Conservation (phyloP, 352 stramenopile species). For the Pythium biforme region DNA sequence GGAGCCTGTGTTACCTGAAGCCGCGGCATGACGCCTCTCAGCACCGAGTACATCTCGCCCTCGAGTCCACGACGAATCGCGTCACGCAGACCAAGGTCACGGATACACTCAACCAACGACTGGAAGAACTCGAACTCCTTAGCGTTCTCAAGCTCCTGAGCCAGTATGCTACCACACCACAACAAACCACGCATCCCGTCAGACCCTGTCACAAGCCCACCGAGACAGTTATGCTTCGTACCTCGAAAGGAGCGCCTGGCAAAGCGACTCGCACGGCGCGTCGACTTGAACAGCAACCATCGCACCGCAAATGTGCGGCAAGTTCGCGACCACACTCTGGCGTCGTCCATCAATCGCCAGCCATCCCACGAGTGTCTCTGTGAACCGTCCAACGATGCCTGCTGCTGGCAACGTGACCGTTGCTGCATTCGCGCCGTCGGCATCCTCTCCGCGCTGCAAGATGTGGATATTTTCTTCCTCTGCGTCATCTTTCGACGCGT, state of each 20-base stretch:
- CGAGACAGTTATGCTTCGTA: constrained; percentile 5
- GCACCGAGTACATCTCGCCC: constrained; percentile 27
- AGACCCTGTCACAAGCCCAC: not conserved
- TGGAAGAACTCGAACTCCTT: constrained; percentile 61
- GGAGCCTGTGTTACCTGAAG: constrained; percentile 50
- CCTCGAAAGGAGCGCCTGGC: constrained; percentile 24
- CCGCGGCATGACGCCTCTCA: constrained; percentile 52
- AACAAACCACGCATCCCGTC: not conserved
- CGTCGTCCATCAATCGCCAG: constrained; percentile 3
- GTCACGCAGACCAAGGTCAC: constrained; percentile 48
- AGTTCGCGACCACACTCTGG: constrained; percentile 5
- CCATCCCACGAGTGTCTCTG: constrained; percentile 16
- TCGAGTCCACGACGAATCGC: constrained; percentile 35
- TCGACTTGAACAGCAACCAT: constrained; percentile 6
- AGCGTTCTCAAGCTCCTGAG: constrained; percentile 31
- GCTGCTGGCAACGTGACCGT: not conserved
- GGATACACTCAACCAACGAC: constrained; percentile 50
- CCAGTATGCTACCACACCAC: constrained; percentile 39
- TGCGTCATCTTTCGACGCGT: constrained; percentile 32
- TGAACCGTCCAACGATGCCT: not conserved
- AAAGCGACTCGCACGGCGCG: not conserved
- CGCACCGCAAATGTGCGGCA: constrained; percentile 16
- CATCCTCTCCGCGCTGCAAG: constrained; percentile 23
- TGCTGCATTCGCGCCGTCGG: not conserved
- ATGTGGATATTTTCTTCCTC: constrained; percentile 37